phyloP scores from a whole-genome alignment of 768 basidiomycete genomes.

The Gautieria morchelliformis region DNA sequence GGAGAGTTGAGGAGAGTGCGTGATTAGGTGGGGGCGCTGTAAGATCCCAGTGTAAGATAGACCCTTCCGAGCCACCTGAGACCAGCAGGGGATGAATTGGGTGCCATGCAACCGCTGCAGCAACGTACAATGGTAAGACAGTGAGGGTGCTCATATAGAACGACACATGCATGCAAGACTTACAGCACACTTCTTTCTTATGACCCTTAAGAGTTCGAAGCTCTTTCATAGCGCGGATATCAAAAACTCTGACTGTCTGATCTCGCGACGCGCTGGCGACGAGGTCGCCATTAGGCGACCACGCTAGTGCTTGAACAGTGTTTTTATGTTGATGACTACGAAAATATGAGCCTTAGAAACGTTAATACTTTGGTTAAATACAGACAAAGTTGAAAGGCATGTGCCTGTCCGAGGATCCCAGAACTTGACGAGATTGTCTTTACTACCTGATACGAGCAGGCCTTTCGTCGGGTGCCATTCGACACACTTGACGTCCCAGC shows the following conservation, averaged over 20 bases:
- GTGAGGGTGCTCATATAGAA: not conserved
- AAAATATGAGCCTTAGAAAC: not conserved
- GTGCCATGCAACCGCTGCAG: constrained; percentile 86
- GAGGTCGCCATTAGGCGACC: constrained; percentile 92
- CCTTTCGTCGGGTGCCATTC: constrained; percentile 99
- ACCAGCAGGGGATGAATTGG: constrained; percentile 87
- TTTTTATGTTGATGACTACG: constrained; percentile 92
- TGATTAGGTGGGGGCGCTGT: constrained; percentile 27
- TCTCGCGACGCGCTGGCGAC: constrained; percentile 94
- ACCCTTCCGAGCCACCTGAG: constrained; percentile 90
- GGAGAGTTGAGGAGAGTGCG: constrained; percentile 19
- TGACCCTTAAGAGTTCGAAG: constrained; percentile 87
- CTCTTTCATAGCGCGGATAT: constrained; percentile 97
- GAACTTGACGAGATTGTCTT: constrained; percentile 98
- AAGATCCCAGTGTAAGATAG: constrained; percentile 92
- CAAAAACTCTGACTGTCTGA: constrained; percentile 90
- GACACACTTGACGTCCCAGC: constrained; percentile 97
- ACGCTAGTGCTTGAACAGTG: constrained; percentile 84
- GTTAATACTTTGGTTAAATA: constrained; percentile 4
- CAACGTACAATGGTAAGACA: not conserved
- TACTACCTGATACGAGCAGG: constrained; percentile 87
- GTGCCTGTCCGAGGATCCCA: constrained; percentile 97
- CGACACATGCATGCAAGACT: constrained; percentile 20
- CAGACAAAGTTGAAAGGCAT: constrained; percentile 81
- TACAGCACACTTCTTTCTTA: constrained; percentile 97